Base-by-base conservation (phyloP, 305 asterid species). In the Euphrasia arctica region DNA sequence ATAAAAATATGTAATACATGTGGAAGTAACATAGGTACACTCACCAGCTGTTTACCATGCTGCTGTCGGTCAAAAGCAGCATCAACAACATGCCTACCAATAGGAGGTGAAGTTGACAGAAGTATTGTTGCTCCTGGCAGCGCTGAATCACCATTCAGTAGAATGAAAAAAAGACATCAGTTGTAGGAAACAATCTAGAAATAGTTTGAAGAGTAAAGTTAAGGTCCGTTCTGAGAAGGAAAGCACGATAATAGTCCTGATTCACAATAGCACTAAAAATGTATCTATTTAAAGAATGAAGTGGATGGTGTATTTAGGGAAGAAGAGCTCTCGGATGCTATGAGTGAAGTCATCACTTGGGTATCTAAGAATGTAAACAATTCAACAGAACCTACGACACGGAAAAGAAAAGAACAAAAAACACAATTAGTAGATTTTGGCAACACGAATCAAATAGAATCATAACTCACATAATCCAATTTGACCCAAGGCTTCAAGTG, bases 401-500 rank as follows among this genome's bases (percentile, higher is more conserved):
- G 14, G 69, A 22, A 47, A 43, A 22, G 60, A 42, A 50, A 51
- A 34, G 29, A 32, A 6, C 25, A n/a, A 54, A 29, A 59, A 59
- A 25, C 54, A 29, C 42, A 45, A n/a, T 29, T 68, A 56, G 51
- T 60, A 34, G 39, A 54, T 36, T 55, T 70, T 54, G 18, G 45
- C 27, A 59, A 55, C 39, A 71, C 56, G 52, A 59, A 11, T 55
- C 51, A 71, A 55, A 54, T 71, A 39, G 73, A 58, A 63, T 63
- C 51, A 75, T 63, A 27, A 79, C 96, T 87, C 73, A 92, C 97
- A 84, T 48, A 80, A 79, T 66, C 97, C 97, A 78, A 90, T 87
- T 73, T 85, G 96, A 72, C 98, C 98, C 77, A 90, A 76, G 59
- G 96, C 90, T 73, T 92, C 98, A 48, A 92, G 83, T 36, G 95